Percentiles rank a stretch among this genome's conserved stretches.
phyloP scores from a whole-genome alignment of 148 eudicot species.

The Euryodendron excelsum region DNA sequence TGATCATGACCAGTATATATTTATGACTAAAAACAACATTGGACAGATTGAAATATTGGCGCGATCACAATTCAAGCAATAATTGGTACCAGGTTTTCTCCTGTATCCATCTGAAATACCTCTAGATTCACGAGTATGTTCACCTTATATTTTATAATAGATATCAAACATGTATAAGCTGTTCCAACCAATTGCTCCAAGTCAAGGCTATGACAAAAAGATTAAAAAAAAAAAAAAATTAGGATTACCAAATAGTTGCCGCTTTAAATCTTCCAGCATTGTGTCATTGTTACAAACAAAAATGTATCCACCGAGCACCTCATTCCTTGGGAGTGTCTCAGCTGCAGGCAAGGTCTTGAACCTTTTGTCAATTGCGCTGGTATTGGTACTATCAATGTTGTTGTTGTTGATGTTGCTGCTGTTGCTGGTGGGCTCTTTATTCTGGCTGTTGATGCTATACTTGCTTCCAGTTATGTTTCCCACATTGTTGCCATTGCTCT shows the following conservation, averaged over 20 bases:
- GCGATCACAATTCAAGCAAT: neutral
- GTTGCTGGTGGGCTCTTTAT: conserved; percentile 52
- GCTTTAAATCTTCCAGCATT: conserved; percentile 77
- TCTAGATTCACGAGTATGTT: neutral
- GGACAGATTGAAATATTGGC: neutral
- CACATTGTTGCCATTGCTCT: conserved; percentile 43
- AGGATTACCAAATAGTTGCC: conserved; percentile 80
- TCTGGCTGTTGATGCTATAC: conserved; percentile 40
- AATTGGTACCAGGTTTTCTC: neutral
- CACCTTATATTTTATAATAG: neutral
- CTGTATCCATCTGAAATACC: neutral
- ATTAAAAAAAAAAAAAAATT: neutral
- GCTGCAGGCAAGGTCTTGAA: conserved; percentile 98
- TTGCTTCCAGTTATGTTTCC: conserved; percentile 57
- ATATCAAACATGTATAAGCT: neutral
- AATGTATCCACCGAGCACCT: conserved; percentile 96
- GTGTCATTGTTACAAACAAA: conserved; percentile 90
- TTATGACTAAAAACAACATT: neutral
- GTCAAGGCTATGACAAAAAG: neutral
- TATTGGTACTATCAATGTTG: conserved; percentile 43
- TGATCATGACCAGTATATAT: neutral
- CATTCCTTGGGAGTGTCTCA: conserved; percentile 90
- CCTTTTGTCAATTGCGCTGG: conserved; percentile 62
- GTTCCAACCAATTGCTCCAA: neutral
- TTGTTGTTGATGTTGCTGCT: conserved; percentile 27